Base-by-base conservation (phyloP, 208 protist genomes). In the Trypanosoma boissoni region DNA sequence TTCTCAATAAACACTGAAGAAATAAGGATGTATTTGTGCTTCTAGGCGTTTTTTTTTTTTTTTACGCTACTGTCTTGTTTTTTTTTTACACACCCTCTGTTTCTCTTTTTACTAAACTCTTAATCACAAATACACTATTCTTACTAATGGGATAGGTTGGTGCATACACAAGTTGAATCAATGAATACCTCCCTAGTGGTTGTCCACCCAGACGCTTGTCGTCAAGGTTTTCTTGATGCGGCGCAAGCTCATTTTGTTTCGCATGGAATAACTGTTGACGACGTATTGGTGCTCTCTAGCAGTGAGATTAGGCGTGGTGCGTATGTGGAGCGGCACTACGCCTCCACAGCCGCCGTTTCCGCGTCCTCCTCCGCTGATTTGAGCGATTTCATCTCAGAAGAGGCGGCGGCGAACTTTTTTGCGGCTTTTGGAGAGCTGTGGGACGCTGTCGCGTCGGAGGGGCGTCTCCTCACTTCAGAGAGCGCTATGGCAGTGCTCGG, bases 241-340 rank as follows among this genome's bases (percentile, higher is more conserved):
- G 68, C 64, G 10, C 37, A 52, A 26, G 53, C 66, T 24, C 66
- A 72, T 23, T 66, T 88, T 52, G 31, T 59, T 20, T 32, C 43
- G 18, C 45, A 46, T 24, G 80, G 76, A 0, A 56, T 90, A 31
- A 44, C 56, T 26, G 44, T 91, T 9, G 70, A 89, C 21, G 68
- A 79, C 0, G 72, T 88, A 54, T 68, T 66, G 20, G 44, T 64
- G 21, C 42, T 92, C 14, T 29, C 60, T 5, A 27, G 53, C 3
- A 54, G 62, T 34, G 63, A 81, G n/a, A 64, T 92, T 39, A 50
- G 68, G 27, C 58, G 62, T 39, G 64, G 72, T 20, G 49, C 68
- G 10, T 70, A 72, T 52, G 72, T 90, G n/a, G 79, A 88, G 36
- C 62, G 71, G 34, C 80, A 94, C 53, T 92, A 86, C 62, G 76